Conservation (phyloP, 2,329 filamentous ascomycete genomes). For the Ramichloridium luteum region DNA sequence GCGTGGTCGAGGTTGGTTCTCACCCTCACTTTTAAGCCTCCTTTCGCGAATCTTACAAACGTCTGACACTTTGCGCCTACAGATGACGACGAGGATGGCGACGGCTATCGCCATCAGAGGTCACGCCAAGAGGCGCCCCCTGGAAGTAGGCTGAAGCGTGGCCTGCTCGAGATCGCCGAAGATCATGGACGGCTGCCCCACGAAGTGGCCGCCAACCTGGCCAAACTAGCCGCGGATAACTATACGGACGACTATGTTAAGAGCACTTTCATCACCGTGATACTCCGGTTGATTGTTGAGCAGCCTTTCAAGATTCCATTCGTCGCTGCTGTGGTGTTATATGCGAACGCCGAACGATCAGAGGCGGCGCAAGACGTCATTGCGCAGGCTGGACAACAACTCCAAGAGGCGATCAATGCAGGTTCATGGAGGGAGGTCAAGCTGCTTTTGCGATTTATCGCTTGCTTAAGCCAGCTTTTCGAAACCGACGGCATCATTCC, state of each 20-base stretch:
- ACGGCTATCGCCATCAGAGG: conserved; percentile 58
- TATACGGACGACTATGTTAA: conserved; percentile 74
- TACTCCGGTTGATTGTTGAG: conserved; percentile 69
- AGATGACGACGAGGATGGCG: conserved; percentile 71
- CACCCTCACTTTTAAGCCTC: too few relatives aligned
- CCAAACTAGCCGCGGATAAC: conserved; percentile 66
- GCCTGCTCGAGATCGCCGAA: conserved; percentile 70
- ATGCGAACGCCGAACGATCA: conserved; percentile 64
- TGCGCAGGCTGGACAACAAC: conserved; percentile 44
- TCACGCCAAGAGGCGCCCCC: conserved; percentile 54
- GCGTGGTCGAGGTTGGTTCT: conserved; percentile 67
- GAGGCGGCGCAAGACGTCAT: conserved; percentile 64
- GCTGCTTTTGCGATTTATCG: conserved; percentile 76
- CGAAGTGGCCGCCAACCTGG: conserved; percentile 64
- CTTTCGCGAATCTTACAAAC: too few relatives aligned
- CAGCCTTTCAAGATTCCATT: conserved; percentile 98
- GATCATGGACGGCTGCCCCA: conserved; percentile 65
- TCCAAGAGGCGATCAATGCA: conserved; percentile 54
- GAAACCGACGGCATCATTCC: conserved; percentile 77
- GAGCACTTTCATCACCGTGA: conserved; percentile 58
- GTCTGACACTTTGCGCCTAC: conserved; percentile 19
- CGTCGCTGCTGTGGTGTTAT: conserved; percentile 68
- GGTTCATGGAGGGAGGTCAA: conserved; percentile 89
- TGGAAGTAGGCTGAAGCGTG: conserved; percentile 60
- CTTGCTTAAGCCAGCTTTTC: conserved; percentile 68